Evolutionary conservation across 352 stramenopile species (phyloP), one percentile per base, ranked within the genome.

Genomic region (Globisporangium parvum): DNA sequence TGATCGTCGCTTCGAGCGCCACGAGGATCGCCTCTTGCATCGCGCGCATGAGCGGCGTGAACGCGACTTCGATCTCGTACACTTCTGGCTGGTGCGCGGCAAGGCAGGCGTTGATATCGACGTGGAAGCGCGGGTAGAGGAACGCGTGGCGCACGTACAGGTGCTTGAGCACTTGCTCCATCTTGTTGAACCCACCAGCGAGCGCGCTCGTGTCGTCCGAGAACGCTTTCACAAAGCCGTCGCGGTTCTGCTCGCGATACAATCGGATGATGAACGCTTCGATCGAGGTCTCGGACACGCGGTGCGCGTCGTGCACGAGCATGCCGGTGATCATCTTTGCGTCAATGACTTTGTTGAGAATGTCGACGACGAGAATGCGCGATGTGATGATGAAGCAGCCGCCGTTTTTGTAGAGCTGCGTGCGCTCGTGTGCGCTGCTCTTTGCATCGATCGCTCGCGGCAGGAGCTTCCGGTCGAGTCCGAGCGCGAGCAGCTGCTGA

Each of bases 261-360:
- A 99, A 81, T 20, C 95, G 73, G 24, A 99, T 66, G 63, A 98
- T 98, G 70, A 99, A 99, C 6, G 95, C 96, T 59, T 98, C 95
- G 14, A 96, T 97, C 10, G 91, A 98, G 8, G 90, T 95, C 61
- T 98, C 91, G 9, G 87, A 83, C 17, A 98, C 90, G 33, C 88
- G 77, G 55, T 99, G 95, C 0, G 93, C 95, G 59, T 98, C 78
- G 40, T 96, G 82, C 17, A 98, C 87, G 31, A 99, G 62, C 53
- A 99, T 70, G 0, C 95, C 95, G 40, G 92, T 96, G 55, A 98
- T 91, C 47, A 77, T 79, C 53, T 72, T 69, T 46, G 55, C 58
- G 54, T 92, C 77, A 24, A 96, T 59, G 57, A 80, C 72, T 21
- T 74, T 85, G 51, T 87, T 97, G 20, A 99, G 76, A 41, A 99